Evolutionary conservation across 306 rosid species (phyloP), one percentile per base, ranked within the genome.

Genomic region (Castanospermum australe): DNA sequence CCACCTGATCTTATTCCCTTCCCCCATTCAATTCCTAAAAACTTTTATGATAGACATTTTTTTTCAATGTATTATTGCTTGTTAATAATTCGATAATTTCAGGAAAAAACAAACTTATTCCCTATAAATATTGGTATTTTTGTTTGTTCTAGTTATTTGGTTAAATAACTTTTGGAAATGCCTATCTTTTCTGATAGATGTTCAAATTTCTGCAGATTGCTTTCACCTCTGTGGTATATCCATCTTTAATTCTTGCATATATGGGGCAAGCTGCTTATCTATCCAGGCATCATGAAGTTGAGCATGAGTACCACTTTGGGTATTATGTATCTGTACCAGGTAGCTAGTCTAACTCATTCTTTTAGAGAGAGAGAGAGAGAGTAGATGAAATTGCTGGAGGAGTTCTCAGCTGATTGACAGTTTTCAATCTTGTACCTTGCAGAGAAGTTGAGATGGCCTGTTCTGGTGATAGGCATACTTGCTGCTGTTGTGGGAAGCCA

Each of bases 231-330:
- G 80, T 95, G 85, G 99, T 95, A 85, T 95, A 95, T 88, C 99
- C 99, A 32, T 84, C 98, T 60, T 76, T 92, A 74, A 66, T 92
- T 78, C 90, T 95, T 68, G 99, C 99, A n/a, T 95, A 95, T 76
- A 95, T 95, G 99, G 99, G 99, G 45, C 99, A 95, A 82, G 99
- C 99, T 47, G 99, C 99, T 38, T 95, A 88, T 86, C 87, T 95
- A 36, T 92, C 99, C 30, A 71, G 64, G 54, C 91, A 94, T 67
- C 97, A 91, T 64, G 15, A 5, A 15, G 4, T 52, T 51, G 60
- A 22, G 24, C 38, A 60, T 2, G 73, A 79, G 14, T 78, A 66
- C 66, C 79, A 52, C n/a, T 86, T 92, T 32, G 97, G 98, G 39
- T 95, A 89, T 85, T 95, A 95, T 45, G 82, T 89, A 84, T 95